Base-by-base conservation (phyloP, 2,329 filamentous ascomycete genomes). In the Plenodomus biglobosus region DNA sequence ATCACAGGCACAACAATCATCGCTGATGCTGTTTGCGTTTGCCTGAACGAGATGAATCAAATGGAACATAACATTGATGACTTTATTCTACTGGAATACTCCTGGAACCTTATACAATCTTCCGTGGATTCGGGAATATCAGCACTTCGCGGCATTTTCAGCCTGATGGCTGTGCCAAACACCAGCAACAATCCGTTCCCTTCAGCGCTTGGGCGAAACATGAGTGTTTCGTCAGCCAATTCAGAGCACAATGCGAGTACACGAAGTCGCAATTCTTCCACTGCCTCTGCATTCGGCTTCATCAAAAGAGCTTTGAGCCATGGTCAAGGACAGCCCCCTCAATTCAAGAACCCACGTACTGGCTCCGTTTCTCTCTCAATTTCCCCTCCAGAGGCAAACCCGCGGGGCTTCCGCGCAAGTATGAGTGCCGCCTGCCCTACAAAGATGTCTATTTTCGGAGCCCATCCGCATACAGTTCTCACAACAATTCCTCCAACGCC, bases 51-150 rank as follows among this genome's bases (percentile, higher is more conserved):
- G 41, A 71, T 77, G 54, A 65, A 72, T 15, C 50, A 58, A 7
- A 58, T 77, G 3, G 75, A 76, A 35, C 50, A 65, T 4, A 69
- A 68, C 53, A 63, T 75, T 39, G 66, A 74, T 46, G 75, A 78
- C 58, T 76, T 76, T 51, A 76, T 77, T 46, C 71, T 72, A 2
- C 64, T 77, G 8, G 75, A 78, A 47, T 74, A 76, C 46, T 68
- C 70, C 35, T 76, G 72, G 69, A 71, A 65, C 18, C 68, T 57
- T 8, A 74, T 77, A 36, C 74, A 76, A 46, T 70, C 66, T 8
- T 70, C 73, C 0, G 70, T 75, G 2, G 67, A 73, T 30, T 65
- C 69, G 8, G 68, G 73, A 27, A 69, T 75, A 27, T 70, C 73
- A 5, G 74, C 73, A 10, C 59, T 78, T 2, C 73, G 73, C 36